Evolutionary conservation across 257 asterid genomes (phyloP).

Genomic region (Galeopsis tetrahit): DNA sequence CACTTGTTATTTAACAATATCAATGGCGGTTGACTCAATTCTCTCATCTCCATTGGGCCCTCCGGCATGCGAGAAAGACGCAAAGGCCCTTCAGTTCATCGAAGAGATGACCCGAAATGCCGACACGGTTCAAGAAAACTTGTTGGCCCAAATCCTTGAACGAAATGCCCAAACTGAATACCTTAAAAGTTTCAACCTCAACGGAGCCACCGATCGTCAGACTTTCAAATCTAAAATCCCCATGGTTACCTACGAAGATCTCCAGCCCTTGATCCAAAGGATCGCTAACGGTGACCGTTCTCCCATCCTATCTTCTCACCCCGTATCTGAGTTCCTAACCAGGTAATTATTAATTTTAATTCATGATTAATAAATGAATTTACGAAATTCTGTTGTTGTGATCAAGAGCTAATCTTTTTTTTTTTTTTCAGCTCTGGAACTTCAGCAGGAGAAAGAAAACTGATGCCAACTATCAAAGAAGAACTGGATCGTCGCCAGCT

Average conservation of each 20-base stretch:
- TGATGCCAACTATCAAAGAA: conserved; percentile 92
- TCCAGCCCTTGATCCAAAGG: conserved; percentile 83
- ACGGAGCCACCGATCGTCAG: conserved; percentile 68
- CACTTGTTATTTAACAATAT: background rate
- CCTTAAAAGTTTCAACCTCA: conserved; percentile 55
- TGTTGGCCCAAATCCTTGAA: conserved; percentile 63
- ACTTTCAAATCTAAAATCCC: conserved; percentile 76
- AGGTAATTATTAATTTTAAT: conserved; percentile 50
- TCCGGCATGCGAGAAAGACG: conserved; percentile 85
- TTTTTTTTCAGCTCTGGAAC: conserved; percentile 52
- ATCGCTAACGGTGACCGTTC: conserved; percentile 94
- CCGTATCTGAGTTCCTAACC: conserved; percentile 94
- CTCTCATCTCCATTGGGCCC: conserved; percentile 83
- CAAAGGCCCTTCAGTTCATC: conserved; percentile 86
- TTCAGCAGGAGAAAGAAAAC: conserved; percentile 96
- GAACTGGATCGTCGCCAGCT: conserved; percentile 96
- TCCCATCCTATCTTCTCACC: conserved; percentile 78
- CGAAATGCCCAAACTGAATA: conserved; percentile 81
- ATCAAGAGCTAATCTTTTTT: background rate
- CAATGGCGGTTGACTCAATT: conserved; percentile 87
- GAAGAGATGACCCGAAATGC: conserved; percentile 90
- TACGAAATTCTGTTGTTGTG: background rate
- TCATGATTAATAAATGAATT: background rate
- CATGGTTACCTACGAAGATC: conserved; percentile 86
- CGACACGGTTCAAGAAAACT: conserved; percentile 73